Evolutionary conservation across 1,284 basidiomycete species (phyloP).

Genomic region (Ceratobasidium theobromae): DNA sequence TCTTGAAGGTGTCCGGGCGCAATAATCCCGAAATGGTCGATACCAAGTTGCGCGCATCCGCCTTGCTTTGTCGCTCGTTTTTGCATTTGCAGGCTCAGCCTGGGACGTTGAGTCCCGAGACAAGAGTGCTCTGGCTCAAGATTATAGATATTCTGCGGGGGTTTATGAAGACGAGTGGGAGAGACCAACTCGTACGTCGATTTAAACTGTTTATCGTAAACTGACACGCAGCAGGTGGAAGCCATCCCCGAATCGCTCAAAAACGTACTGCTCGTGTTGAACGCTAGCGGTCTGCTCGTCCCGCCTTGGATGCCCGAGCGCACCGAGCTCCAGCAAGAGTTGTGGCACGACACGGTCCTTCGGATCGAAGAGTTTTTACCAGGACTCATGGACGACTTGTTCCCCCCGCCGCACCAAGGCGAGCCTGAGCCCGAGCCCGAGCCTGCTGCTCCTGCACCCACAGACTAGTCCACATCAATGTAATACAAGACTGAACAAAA

Average conservation of each 20-base stretch:
- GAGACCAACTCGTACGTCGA: constrained; percentile 78
- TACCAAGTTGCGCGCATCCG: constrained; percentile 83
- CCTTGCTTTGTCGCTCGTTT: constrained; percentile 91
- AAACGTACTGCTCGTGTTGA: constrained; percentile 96
- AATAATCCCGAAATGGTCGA: constrained; percentile 90
- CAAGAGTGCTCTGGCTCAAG: constrained; percentile 83
- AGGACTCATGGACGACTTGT: constrained; percentile 76
- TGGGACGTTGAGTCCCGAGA: constrained; percentile 54
- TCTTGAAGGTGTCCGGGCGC: constrained; percentile 81
- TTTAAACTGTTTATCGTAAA: neutral
- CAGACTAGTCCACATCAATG: constrained; percentile 8
- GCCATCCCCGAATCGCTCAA: constrained; percentile 95
- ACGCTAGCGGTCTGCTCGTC: constrained; percentile 79
- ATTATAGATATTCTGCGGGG: constrained; percentile 90
- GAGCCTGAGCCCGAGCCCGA: constrained; percentile 8
- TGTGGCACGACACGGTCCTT: constrained; percentile 84
- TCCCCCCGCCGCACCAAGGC: constrained; percentile 48
- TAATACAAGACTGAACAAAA: neutral
- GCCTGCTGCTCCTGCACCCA: neutral
- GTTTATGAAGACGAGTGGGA: constrained; percentile 81
- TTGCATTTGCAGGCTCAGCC: constrained; percentile 78
- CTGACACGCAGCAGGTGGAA: constrained; percentile 44
- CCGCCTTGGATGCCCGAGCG: constrained; percentile 52
- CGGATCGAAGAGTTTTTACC: constrained; percentile 87
- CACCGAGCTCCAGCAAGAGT: constrained; percentile 63